Evolutionary conservation across 192 early-diverging fungal species (phyloP).

Genomic region (Coemansia sp.): DNA sequence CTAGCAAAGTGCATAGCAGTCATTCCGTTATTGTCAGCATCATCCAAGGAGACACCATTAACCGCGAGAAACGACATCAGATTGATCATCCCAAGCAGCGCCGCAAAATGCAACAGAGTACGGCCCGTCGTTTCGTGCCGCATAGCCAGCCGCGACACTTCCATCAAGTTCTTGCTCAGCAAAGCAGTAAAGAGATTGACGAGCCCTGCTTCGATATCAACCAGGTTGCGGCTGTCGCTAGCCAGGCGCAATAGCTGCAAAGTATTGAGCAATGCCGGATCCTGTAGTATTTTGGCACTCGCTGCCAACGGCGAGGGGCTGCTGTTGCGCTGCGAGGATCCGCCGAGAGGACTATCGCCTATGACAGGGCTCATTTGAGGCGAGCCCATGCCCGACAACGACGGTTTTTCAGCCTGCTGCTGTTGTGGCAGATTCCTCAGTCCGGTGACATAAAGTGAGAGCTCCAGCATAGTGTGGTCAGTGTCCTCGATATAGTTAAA

Average conservation of each 20-base stretch:
- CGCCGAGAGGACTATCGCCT: constrained; percentile 14
- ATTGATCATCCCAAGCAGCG: constrained; percentile 58
- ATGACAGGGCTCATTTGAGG: constrained; percentile 18
- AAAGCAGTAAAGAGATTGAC: constrained; percentile 23
- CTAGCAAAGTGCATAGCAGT: constrained; percentile 71
- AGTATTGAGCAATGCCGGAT: not conserved
- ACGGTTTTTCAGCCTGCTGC: constrained; percentile 22
- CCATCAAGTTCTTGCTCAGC: constrained; percentile 18
- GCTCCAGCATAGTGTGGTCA: constrained; percentile 86
- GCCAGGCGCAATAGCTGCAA: constrained; percentile 18
- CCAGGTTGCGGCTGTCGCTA: constrained; percentile 25
- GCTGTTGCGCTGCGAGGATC: constrained; percentile 8
- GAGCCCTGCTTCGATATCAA: constrained; percentile 34
- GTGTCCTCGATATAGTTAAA: constrained; percentile 66
- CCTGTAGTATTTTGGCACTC: constrained; percentile 21
- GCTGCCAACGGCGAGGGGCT: not conserved
- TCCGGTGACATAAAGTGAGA: constrained; percentile 86
- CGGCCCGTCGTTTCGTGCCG: constrained; percentile 52
- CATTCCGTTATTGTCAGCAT: constrained; percentile 62
- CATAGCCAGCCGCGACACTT: constrained; percentile 14
- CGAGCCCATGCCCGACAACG: constrained; percentile 3
- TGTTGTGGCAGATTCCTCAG: constrained; percentile 63
- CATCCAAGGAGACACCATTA: constrained; percentile 53
- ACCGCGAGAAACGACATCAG: constrained; percentile 49
- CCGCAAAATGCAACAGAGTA: constrained; percentile 63